Conservation (phyloP, 2,329 filamentous ascomycete species). For the Sporothrix pseudoabietina region DNA sequence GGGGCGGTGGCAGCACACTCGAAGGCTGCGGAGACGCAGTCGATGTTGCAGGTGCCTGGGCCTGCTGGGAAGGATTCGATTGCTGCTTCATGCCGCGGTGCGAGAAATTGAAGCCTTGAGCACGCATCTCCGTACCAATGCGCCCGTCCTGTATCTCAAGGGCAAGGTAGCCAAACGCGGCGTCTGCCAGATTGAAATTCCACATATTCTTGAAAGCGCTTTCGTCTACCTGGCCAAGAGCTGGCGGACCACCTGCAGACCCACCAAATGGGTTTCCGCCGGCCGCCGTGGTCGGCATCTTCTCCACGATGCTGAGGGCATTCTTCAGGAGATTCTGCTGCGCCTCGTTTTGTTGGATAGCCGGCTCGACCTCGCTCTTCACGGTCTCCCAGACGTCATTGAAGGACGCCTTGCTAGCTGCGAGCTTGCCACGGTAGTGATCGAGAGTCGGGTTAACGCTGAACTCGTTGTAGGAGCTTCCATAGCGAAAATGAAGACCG, state of each 20-base stretch:
- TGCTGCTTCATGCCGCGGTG: conserved; percentile 85
- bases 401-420: conserved; percentile 96
- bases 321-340: conserved; percentile 92
- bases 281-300: conserved; percentile 94
- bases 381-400: conserved; percentile 99
- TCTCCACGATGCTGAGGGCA: conserved; percentile 89
- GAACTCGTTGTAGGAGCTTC: conserved; percentile 99
- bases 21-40: conserved; percentile 37
- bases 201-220: conserved; percentile 99
- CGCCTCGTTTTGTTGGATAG: conserved; percentile 88
- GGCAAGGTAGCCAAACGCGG: conserved; percentile 93
- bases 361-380: conserved; percentile 91
- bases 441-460: conserved; percentile 97
- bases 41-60: conserved; percentile 44
- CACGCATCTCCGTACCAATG: conserved; percentile 97
- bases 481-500: conserved; percentile 96
- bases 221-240: conserved; percentile 90
- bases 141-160: conserved; percentile 92
- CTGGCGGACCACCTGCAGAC: conserved; percentile 68
- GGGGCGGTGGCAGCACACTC: conserved; percentile 36
- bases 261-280: conserved; percentile 97
- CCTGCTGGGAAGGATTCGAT: conserved; percentile 43
- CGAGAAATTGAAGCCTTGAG: conserved; percentile 98
- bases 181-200: conserved; percentile 99
- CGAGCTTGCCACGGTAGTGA: conserved; percentile 97